phyloP scores from a whole-genome alignment of 2,329 filamentous ascomycete species.

The Aspergillus jensenii region DNA sequence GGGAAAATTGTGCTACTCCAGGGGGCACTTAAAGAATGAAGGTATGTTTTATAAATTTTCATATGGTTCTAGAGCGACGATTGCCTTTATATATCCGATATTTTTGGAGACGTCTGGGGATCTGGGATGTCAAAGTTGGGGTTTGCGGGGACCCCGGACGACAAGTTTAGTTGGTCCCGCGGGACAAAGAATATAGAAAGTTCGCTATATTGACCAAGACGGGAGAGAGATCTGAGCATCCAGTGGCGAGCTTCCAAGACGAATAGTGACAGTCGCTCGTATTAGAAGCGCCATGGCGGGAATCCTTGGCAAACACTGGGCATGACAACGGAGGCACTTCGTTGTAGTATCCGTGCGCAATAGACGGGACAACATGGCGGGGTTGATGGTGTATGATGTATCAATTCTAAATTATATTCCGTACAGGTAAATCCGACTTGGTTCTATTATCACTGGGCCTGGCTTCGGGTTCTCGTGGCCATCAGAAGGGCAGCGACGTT shows the following conservation, averaged over 20 bases:
- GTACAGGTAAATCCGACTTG: not conserved
- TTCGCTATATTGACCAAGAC: not conserved
- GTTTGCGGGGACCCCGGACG: not conserved
- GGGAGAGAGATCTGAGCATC: not conserved
- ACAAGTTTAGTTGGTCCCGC: not conserved
- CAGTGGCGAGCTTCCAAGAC: no score
- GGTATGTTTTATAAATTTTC: not conserved
- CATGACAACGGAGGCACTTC: no score
- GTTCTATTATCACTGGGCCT: not conserved
- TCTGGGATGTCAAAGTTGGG: not conserved
- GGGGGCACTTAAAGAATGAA: not conserved
- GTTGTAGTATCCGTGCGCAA: no score
- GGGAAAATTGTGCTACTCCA: not conserved
- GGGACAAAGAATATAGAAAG: not conserved
- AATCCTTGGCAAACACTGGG: no score
- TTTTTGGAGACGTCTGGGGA: not conserved
- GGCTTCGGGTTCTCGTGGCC: not conserved
- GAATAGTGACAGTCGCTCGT: no score
- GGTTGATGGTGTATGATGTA: not conserved
- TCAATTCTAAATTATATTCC: not conserved
- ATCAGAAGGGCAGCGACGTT: conserved; percentile 40
- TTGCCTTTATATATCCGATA: not conserved
- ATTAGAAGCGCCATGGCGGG: no score
- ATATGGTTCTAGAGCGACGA: not conserved
- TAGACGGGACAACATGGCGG: no score